Conservation (phyloP, 345 rosid species). For the Heritiera littoralis region DNA sequence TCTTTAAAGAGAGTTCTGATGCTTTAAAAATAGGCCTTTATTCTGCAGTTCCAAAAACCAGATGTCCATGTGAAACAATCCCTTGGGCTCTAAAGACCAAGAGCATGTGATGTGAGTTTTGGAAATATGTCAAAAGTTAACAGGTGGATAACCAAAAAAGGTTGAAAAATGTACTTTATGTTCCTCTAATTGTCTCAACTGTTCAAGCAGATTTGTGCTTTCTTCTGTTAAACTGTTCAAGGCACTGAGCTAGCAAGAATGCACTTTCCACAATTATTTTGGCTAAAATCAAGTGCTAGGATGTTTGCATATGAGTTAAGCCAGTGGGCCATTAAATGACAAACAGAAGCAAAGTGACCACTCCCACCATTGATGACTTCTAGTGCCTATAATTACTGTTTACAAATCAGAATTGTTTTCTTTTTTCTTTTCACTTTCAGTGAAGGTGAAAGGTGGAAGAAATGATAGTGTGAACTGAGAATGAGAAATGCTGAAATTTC, state of each 20-base stretch:
- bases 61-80: slow-evolving; percentile 3
- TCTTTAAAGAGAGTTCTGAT: background rate
- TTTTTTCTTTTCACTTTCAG: background rate
- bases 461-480: background rate
- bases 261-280: too few species aligned
- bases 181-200: slow-evolving; percentile 1
- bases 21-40: background rate
- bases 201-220: background rate
- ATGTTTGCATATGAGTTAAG: slow-evolving; percentile 14
- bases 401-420: background rate
- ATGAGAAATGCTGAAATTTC: background rate
- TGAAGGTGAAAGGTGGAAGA: background rate
- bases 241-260: too few species aligned
- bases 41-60: background rate
- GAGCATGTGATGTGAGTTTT: too few species aligned
- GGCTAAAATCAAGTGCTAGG: background rate
- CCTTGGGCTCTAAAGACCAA: background rate
- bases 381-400: background rate
- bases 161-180: background rate
- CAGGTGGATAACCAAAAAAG: slow-evolving; percentile 4
- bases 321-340: slow-evolving; percentile 1
- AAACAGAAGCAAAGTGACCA: background rate
- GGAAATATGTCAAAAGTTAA: background rate
- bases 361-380: background rate
- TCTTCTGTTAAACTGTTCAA: too few species aligned